Evolutionary conservation across 805 yeast genomes (phyloP).

Genomic region (Metschnikowia orientalis): DNA sequence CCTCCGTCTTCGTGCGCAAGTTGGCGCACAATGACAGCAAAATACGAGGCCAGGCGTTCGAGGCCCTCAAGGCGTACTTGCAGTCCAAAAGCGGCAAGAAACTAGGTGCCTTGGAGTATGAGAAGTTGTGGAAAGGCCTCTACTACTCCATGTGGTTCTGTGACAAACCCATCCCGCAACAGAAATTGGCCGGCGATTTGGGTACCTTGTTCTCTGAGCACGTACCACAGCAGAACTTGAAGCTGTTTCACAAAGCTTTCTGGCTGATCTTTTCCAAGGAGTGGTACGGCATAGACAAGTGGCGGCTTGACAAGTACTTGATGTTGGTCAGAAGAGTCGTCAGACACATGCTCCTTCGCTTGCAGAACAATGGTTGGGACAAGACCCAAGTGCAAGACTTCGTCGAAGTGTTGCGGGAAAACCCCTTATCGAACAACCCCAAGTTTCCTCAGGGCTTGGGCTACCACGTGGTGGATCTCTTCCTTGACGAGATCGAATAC

Average conservation of each 20-base stretch:
- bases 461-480: conserved; percentile 79
- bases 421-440: conserved; percentile 55
- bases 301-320: conserved; percentile 84
- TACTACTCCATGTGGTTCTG: conserved; percentile 95
- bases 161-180: conserved; percentile 91
- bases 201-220: conserved; percentile 51
- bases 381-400: conserved; percentile 42
- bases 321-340: conserved; percentile 74
- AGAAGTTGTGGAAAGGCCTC: conserved; percentile 94
- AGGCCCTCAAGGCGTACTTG: conserved; percentile 57
- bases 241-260: conserved; percentile 62
- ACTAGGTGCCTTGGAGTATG: conserved; percentile 51
- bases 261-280: conserved; percentile 77
- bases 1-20: conserved; percentile 65
- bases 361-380: conserved; percentile 51
- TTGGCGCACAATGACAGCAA: conserved; percentile 79
- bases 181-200: conserved; percentile 67
- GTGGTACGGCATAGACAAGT: conserved; percentile 80
- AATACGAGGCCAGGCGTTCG: conserved; percentile 70
- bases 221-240: conserved; percentile 40
- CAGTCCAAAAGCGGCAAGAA: conserved; percentile 35
- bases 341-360: conserved; percentile 56
- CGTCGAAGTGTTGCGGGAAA: conserved; percentile 36
- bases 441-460: conserved; percentile 72
- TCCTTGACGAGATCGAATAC: conserved; percentile 76